Conservation (phyloP, 176 grass and related monocot species). For the Ampelocalamus luodianensis region DNA sequence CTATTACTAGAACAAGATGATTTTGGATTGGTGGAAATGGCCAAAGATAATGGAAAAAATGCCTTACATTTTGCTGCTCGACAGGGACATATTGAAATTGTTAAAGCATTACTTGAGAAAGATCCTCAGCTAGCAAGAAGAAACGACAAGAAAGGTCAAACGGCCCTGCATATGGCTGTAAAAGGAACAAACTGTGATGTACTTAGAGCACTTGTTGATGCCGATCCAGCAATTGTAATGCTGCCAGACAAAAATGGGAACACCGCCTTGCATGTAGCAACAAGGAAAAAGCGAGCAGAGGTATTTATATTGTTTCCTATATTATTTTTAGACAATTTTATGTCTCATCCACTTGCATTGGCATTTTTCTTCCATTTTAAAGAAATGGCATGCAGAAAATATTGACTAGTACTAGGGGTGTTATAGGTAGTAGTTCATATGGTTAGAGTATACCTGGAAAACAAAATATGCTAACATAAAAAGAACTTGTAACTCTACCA, state of each 20-base stretch:
- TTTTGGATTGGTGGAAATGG: slow-evolving; percentile 72
- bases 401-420: slow-evolving; percentile 5
- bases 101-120: slow-evolving; percentile 76
- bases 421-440: slow-evolving; percentile 13
- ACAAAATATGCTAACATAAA: not conserved
- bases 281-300: slow-evolving; percentile 92
- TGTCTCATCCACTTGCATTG: not conserved
- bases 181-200: slow-evolving; percentile 95
- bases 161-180: slow-evolving; percentile 93
- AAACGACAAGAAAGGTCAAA: slow-evolving; percentile 94
- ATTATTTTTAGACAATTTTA: not conserved
- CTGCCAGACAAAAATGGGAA: slow-evolving; percentile 93
- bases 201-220: slow-evolving; percentile 84
- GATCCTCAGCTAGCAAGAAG: slow-evolving; percentile 86
- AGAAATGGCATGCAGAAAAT: slow-evolving; percentile 24
- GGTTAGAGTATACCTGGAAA: slow-evolving; percentile 21
- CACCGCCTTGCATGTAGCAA: slow-evolving; percentile 88
- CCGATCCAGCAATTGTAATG: slow-evolving; percentile 94
- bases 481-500: slow-evolving; percentile 5
- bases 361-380: slow-evolving; percentile 25
- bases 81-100: slow-evolving; percentile 81
- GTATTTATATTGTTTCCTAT: slow-evolving; percentile 43
- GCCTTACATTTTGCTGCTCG: slow-evolving; percentile 92
- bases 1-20: slow-evolving; percentile 72
- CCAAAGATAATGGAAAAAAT: slow-evolving; percentile 89